phyloP scores from a whole-genome alignment of 768 basidiomycete species.

The Phaeolepiota aurea region DNA sequence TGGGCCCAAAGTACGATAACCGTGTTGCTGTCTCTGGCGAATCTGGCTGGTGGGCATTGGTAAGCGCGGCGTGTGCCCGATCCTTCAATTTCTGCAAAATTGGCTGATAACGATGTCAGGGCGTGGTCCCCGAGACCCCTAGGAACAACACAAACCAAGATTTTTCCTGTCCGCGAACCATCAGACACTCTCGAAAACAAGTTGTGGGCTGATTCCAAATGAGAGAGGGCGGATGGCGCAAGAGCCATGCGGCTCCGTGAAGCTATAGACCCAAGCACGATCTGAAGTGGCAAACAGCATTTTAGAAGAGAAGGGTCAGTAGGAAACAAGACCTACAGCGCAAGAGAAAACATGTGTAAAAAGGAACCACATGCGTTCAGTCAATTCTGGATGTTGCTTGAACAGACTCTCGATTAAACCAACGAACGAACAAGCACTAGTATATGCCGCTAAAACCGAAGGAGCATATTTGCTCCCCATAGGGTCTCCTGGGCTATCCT shows the following conservation, averaged over 20 bases:
- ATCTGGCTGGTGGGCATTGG: conserved; percentile 15
- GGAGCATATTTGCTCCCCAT: conserved; percentile 63
- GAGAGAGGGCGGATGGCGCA: conserved; percentile 57
- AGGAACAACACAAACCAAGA: conserved; percentile 37
- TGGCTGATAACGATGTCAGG: too few relatives aligned
- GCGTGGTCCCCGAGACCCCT: conserved; percentile 2
- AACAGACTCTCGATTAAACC: conserved; percentile 56
- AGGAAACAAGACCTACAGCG: conserved; percentile 32
- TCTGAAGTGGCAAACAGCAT: conserved; percentile 25
- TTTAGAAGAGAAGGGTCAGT: conserved; percentile 1
- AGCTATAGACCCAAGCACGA: conserved; percentile 63
- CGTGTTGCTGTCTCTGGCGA: conserved; percentile 16
- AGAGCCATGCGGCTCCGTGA: conserved; percentile 56
- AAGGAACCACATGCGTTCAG: conserved; percentile 66
- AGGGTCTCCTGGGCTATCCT: conserved; percentile 54
- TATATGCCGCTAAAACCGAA: conserved; percentile 62
- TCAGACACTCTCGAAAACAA: conserved; percentile 50
- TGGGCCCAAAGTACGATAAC: conserved; percentile 26
- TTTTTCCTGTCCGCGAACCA: conserved; percentile 44
- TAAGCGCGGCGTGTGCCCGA: conserved; percentile 37
- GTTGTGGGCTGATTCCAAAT: conserved; percentile 54
- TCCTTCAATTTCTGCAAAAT: conserved; percentile 50
- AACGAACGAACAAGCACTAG: conserved; percentile 61
- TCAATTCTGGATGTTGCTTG: conserved; percentile 57
- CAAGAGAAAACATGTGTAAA: conserved; percentile 71